Evolutionary conservation across 306 rosid species (phyloP), one percentile per base, ranked within the genome.

Genomic region (Crataegus laevigata): DNA sequence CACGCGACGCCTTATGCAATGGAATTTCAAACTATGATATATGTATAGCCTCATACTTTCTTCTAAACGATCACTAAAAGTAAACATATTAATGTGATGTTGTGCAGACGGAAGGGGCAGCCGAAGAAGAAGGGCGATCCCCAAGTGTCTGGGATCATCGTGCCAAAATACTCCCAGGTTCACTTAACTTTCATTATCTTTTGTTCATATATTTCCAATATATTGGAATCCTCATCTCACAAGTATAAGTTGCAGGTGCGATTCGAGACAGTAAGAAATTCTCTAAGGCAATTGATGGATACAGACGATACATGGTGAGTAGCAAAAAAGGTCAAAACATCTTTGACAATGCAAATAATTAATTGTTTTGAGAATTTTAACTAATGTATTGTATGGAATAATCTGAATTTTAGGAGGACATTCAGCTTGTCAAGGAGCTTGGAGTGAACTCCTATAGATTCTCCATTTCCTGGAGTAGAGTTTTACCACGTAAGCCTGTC

Each of bases 401-500:
- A 4, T 47, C 52, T 47, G 52, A 14, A 57, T 1, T 71, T 70
- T 32, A 85, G 85, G 84, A 79, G 30, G 88, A 85, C 68, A 38
- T 76, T 55, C 65, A 50, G 68, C 78, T 72, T 50, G 4, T 85
- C 17, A 85, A 76, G 52, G 26, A 32, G 10, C 75, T 75, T 28
- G 84, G 83, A 40, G 77, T 78, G 4, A 71, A 78, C 45, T 51
- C 67, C 14, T 84, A 84, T 36, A 68, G 88, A 34, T 81, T 84
- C 45, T 81, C 83, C 66, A 78, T 84, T 54, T 78, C 88, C 19
- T 81, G 85, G 88, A 51, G 79, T 17, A 73, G 85, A 36, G 75
- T 84, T 75, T 75, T 84, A 66, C 88, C 88, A 25, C 21, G 85
- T 84, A 74, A 36, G 25, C 5, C 3, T 57, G 67, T 22, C 24